phyloP scores from a whole-genome alignment of 2,329 filamentous ascomycete genomes.

The Diaporthe helianthi region DNA sequence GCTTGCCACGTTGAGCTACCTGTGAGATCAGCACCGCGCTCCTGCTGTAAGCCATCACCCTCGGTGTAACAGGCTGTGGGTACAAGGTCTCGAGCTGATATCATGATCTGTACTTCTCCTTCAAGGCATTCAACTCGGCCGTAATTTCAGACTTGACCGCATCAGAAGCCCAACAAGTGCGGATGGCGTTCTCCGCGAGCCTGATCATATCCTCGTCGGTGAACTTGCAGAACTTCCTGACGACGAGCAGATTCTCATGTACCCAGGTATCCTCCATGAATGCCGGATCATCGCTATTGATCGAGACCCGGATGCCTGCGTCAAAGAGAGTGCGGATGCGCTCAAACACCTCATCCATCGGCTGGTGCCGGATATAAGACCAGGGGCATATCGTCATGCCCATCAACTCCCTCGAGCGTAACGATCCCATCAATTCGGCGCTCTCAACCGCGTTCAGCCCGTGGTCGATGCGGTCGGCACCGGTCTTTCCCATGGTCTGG shows the following conservation, averaged over 20 bases:
- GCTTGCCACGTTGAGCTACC: slow-evolving; percentile 22
- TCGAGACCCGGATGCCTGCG: slow-evolving; percentile 53
- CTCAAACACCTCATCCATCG: slow-evolving; percentile 50
- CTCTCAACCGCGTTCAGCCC: slow-evolving; percentile 48
- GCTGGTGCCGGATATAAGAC: slow-evolving; percentile 51
- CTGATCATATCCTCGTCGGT: slow-evolving; percentile 50
- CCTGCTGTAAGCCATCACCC: slow-evolving; percentile 22
- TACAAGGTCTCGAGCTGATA: not conserved
- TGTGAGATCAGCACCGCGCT: slow-evolving; percentile 20
- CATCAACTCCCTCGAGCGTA: slow-evolving; percentile 44
- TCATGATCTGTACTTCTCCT: not conserved
- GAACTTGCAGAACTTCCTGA: slow-evolving; percentile 49
- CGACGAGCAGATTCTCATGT: slow-evolving; percentile 53
- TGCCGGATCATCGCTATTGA: slow-evolving; percentile 57
- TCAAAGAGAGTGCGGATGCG: slow-evolving; percentile 53
- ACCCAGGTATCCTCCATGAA: slow-evolving; percentile 60
- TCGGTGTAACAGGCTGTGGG: not conserved
- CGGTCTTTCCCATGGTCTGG: slow-evolving; percentile 42
- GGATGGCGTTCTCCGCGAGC: slow-evolving; percentile 50
- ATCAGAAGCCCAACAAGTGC: slow-evolving; percentile 54
- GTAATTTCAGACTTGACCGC: slow-evolving; percentile 44
- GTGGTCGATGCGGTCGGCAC: slow-evolving; percentile 50
- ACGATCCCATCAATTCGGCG: slow-evolving; percentile 43
- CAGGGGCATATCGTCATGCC: slow-evolving; percentile 51
- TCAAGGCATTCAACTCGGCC: not conserved